A percentile compares a stretch with the other conserved stretches of the same genome.
phyloP scores from a whole-genome alignment of 164 flowering plant genomes.

The Euptelea pleiosperma region DNA sequence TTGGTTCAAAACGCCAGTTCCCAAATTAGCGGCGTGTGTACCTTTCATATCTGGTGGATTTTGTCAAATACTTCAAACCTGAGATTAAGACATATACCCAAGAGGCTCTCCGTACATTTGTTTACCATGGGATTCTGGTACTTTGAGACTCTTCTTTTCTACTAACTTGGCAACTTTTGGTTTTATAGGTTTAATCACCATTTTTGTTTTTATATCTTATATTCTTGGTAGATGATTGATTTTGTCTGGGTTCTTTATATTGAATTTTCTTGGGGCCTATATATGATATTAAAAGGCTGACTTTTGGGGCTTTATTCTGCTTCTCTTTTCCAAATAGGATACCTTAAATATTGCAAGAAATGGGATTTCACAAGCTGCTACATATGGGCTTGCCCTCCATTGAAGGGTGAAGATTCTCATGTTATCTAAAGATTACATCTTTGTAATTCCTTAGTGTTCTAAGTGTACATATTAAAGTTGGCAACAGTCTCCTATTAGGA shows the following conservation, averaged over 20 bases:
- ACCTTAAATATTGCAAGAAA: slow-evolving; percentile 81
- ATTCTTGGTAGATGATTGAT: too few species aligned
- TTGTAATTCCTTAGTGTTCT: too few species aligned
- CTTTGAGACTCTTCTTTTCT: too few species aligned
- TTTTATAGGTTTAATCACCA: too few species aligned
- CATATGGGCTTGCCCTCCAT: slow-evolving; percentile 96
- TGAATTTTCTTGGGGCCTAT: too few species aligned
- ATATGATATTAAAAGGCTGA: neutral
- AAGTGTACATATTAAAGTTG: too few species aligned
- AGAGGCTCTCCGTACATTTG: slow-evolving; percentile 90
- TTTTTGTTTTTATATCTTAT: too few species aligned
- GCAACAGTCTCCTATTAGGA: too few species aligned
- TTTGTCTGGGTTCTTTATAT: too few species aligned
- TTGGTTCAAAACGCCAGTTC: slow-evolving; percentile 71
- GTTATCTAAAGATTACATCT: too few species aligned
- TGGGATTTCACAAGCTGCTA: slow-evolving; percentile 92
- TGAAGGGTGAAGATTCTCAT: slow-evolving; percentile 96
- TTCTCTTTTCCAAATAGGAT: too few species aligned
- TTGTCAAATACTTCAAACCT: slow-evolving; percentile 91
- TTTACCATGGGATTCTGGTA: slow-evolving; percentile 96
- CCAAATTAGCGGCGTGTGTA: slow-evolving; percentile 94
- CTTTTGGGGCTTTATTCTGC: neutral
- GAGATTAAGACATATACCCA: slow-evolving; percentile 72
- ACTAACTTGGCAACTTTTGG: too few species aligned
- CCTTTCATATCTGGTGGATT: slow-evolving; percentile 87